phyloP scores from a whole-genome alignment of 768 basidiomycete genomes.

The Rhodosporidiobolus sp. region DNA sequence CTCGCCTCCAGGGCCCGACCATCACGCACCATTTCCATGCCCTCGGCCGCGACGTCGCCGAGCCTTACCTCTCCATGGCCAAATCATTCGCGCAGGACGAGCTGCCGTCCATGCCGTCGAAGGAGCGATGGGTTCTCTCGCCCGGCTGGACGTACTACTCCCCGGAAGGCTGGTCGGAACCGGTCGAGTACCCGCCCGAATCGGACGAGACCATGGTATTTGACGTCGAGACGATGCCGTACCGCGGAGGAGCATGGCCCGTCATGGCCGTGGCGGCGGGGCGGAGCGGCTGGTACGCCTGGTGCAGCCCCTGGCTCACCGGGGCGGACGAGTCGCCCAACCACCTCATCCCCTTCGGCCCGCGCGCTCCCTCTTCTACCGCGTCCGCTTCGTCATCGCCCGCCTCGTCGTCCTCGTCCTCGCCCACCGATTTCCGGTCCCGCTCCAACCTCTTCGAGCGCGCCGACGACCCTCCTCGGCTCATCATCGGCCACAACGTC shows the following conservation, averaged over 20 bases:
- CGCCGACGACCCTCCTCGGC: constrained; percentile 51
- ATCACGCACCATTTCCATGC: constrained; percentile 85
- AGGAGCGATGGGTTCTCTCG: constrained; percentile 52
- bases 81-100: constrained; percentile 57
- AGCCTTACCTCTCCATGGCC: constrained; percentile 75
- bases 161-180: constrained; percentile 71
- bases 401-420: not conserved
- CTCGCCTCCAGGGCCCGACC: constrained; percentile 72
- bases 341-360: constrained; percentile 73
- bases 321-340: constrained; percentile 57
- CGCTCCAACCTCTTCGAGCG: constrained; percentile 47
- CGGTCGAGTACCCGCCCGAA: constrained; percentile 62
- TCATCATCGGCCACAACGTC: constrained; percentile 91
- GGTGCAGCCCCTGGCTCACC: constrained; percentile 92
- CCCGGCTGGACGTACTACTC: constrained; percentile 89
- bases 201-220: constrained; percentile 68
- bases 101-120: constrained; percentile 63
- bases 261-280: constrained; percentile 86
- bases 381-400: not conserved
- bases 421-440: not conserved
- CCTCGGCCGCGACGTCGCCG: constrained; percentile 65
- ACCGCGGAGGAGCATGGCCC: constrained; percentile 67
- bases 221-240: constrained; percentile 90
- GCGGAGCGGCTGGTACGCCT: constrained; percentile 82
- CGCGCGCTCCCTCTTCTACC: not conserved